Evolutionary conservation across 23 red algal genomes (phyloP), one percentile per base, ranked within the genome.

Genomic region (Gracilaria domingensis): DNA sequence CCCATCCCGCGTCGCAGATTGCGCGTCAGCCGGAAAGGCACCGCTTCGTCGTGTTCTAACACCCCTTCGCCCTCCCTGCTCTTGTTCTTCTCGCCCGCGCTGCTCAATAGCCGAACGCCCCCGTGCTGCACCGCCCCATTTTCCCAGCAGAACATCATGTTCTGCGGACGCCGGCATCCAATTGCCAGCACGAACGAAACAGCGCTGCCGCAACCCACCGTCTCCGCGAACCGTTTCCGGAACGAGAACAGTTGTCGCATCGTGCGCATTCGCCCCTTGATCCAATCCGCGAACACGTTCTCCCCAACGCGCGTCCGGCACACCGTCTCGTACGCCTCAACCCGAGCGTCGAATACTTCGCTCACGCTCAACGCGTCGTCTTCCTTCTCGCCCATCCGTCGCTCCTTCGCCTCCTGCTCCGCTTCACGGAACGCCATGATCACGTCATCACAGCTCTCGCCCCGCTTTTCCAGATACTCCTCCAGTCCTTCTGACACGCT

Each of bases 21-120:
- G 23, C 94, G 84, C 12, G 97, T 99, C 50, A 99, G 73, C 0
- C 97, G 94, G 77, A 99, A 99, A 1, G 97, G 97, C 40, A 99
- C 97, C 35, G 84, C 77, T 70, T 99, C 97, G 75, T 99, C 94
- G 53, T 76, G 82, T 39, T 95, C 91, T 23, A 99, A 32, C 44
- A 96, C 50, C 25, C 96, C 92, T n/a, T 85, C 54, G 50, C 8
- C 42, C 11, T 45, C 42, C 42, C 42, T 45, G 42, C 42, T 4
- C 42, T n/a, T n/a, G n/a, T n/a, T n/a, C n/a, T n/a, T n/a, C n/a
- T n/a, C n/a, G n/a, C n/a, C n/a, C 5, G 5, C 47, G 40, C 84
- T 90, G 50, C 94, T 78, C 28, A 96, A 62, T 4, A 83, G 60
- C 8, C 91, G 79, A 26, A 90, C 83, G 25, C 81, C 78, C 54